phyloP scores from a whole-genome alignment of 2,329 filamentous ascomycete species.

The Aspergillus texensis region DNA sequence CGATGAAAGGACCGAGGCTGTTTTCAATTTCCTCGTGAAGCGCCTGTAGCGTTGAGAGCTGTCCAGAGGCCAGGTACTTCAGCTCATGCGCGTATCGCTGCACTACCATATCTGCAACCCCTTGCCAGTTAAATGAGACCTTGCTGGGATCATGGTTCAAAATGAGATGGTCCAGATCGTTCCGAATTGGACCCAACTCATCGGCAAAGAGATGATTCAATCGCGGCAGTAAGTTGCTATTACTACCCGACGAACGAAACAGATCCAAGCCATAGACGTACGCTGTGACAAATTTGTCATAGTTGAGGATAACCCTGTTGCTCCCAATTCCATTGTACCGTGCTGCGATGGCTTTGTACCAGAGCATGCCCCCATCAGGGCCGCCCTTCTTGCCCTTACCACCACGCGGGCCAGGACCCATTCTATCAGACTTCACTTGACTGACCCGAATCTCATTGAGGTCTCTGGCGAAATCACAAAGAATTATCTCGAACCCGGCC shows the following conservation, averaged over 20 bases:
- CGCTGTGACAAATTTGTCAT: constrained; percentile 52
- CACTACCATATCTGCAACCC: constrained; percentile 66
- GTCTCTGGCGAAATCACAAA: constrained; percentile 62
- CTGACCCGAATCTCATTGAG: constrained; percentile 42
- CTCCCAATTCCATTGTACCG: constrained; percentile 39
- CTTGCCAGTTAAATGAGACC: constrained; percentile 64
- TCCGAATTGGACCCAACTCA: constrained; percentile 42
- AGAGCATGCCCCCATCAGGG: constrained; percentile 4
- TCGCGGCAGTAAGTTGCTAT: constrained; percentile 42
- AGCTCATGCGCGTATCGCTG: constrained; percentile 63
- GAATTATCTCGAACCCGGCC: constrained; percentile 70
- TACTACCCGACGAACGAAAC: constrained; percentile 33
- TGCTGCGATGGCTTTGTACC: constrained; percentile 30
- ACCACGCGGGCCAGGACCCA: background rate
- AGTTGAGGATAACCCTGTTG: constrained; percentile 49
- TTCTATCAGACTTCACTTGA: constrained; percentile 22
- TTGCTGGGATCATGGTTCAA: constrained; percentile 30
- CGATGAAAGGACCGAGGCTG: constrained; percentile 39
- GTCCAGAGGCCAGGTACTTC: constrained; percentile 35
- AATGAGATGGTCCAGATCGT: constrained; percentile 51
- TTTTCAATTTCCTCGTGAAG: constrained; percentile 33
- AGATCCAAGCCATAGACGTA: constrained; percentile 49
- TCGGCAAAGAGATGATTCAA: constrained; percentile 31
- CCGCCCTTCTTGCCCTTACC: background rate
- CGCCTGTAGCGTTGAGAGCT: constrained; percentile 22